A percentile compares a stretch with the other conserved stretches of the same genome.
Evolutionary conservation across 169 alveolate genomes (phyloP).

Genomic region (Sarcocystis neurona): DNA sequence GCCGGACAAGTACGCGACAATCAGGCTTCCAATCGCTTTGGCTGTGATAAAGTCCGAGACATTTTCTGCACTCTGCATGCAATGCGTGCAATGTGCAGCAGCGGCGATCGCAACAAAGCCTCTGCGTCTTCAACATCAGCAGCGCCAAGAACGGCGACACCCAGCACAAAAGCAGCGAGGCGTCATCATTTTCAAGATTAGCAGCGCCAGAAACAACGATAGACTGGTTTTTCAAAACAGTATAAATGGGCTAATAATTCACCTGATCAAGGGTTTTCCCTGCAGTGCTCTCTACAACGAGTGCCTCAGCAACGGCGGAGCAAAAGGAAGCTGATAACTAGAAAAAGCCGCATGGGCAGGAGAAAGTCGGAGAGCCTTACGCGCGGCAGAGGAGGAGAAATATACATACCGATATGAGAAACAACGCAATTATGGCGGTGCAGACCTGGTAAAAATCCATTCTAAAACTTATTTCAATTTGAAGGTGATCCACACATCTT

Average conservation of each 20-base stretch:
- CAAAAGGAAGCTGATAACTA: constrained; percentile 80
- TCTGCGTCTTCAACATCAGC: no score
- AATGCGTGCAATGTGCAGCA: no score
- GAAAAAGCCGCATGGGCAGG: not conserved
- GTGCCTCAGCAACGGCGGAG: constrained; percentile 88
- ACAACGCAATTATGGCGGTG: constrained; percentile 66
- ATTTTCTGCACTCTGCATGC: constrained; percentile 66
- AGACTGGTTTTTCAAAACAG: no score
- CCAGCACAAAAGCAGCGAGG: no score
- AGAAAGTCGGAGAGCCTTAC: not conserved
- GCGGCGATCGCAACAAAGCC: no score
- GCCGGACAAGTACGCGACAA: constrained; percentile 94
- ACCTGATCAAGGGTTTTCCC: constrained; percentile 67
- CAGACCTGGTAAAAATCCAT: constrained; percentile 65
- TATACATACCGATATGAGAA: constrained; percentile 69
- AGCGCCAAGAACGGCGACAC: no score
- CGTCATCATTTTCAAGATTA: no score
- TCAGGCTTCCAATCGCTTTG: constrained; percentile 86
- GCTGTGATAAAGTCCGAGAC: constrained; percentile 90
- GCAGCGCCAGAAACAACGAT: no score
- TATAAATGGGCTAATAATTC: not conserved
- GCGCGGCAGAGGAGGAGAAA: not conserved
- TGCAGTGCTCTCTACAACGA: constrained; percentile 76
- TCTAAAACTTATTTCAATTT: constrained; percentile 20
- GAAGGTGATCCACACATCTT: not conserved